Percentiles rank a stretch among this genome's conserved stretches.
phyloP scores from a whole-genome alignment of 2,329 filamentous ascomycete genomes.

The Verticillium klebahnii region DNA sequence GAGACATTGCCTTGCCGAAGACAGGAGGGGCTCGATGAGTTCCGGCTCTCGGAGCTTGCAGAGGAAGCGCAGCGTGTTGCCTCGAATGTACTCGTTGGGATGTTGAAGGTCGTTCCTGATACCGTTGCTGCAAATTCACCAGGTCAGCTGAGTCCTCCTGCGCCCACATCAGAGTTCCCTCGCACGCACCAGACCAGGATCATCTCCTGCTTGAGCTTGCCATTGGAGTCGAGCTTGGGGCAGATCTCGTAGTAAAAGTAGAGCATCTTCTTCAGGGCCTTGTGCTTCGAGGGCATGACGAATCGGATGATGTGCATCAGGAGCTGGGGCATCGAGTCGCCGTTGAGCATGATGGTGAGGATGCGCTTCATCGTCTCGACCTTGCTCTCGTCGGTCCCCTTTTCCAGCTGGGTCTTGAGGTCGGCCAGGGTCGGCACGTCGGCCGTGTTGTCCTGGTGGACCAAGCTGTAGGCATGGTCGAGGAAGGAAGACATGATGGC shows the following conservation, averaged over 20 bases:
- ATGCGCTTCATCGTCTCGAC: conserved; percentile 96
- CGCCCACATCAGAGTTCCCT: not conserved
- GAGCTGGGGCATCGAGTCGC: conserved; percentile 88
- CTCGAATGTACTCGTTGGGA: conserved; percentile 95
- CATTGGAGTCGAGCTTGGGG: conserved; percentile 84
- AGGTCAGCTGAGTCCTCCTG: not conserved
- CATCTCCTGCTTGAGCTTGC: conserved; percentile 99
- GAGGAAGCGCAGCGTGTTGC: conserved; percentile 96
- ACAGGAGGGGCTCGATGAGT: conserved; percentile 91
- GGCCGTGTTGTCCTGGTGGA: conserved; percentile 95
- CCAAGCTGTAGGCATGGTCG: conserved; percentile 91
- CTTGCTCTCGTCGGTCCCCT: conserved; percentile 89
- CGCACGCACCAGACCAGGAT: conserved; percentile 84
- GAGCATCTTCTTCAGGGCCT: conserved; percentile 92
- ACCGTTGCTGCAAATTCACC: conserved; percentile 65
- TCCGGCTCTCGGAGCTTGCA: conserved; percentile 95
- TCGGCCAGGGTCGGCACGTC: conserved; percentile 89
- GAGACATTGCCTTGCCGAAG: conserved; percentile 85
- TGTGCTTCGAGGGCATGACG: conserved; percentile 98
- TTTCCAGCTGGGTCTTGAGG: conserved; percentile 88
- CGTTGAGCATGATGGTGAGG: conserved; percentile 95
- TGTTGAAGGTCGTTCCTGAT: conserved; percentile 97
- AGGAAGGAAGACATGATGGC: conserved; percentile 87
- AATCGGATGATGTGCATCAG: conserved; percentile 99
- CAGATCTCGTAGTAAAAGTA: conserved; percentile 99